phyloP scores from a whole-genome alignment of 768 basidiomycete species.

The Chalciporus piperatus region DNA sequence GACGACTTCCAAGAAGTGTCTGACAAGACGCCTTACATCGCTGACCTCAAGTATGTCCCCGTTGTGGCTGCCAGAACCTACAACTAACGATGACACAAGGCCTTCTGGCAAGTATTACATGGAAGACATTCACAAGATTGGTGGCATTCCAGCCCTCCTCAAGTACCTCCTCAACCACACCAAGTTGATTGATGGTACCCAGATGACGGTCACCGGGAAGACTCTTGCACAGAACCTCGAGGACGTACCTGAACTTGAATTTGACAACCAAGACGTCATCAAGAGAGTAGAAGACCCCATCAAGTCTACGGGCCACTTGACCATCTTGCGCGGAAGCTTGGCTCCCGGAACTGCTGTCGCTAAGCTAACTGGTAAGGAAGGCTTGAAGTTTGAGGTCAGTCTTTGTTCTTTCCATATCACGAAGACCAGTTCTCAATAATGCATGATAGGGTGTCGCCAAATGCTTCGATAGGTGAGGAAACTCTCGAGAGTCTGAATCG shows the following conservation, averaged over 20 bases:
- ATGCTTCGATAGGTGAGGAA: slow-evolving; percentile 66
- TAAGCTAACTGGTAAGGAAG: slow-evolving; percentile 94
- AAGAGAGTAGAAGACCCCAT: slow-evolving; percentile 72
- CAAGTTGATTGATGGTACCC: slow-evolving; percentile 74
- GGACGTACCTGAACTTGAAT: slow-evolving; percentile 70
- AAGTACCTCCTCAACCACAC: slow-evolving; percentile 82
- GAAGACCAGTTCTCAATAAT: background rate
- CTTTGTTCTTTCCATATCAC: background rate
- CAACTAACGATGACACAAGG: slow-evolving; percentile 33
- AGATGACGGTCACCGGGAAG: slow-evolving; percentile 89
- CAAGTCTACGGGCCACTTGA: slow-evolving; percentile 83
- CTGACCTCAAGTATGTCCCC: slow-evolving; percentile 66
- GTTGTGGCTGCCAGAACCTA: background rate
- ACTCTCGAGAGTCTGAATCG: background rate
- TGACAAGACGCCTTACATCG: slow-evolving; percentile 78
- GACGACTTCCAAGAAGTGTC: slow-evolving; percentile 86
- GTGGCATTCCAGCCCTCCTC: slow-evolving; percentile 80
- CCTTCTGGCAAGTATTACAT: slow-evolving; percentile 87
- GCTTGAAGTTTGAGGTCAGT: slow-evolving; percentile 71
- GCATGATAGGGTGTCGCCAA: slow-evolving; percentile 60
- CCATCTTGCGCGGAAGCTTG: slow-evolving; percentile 85
- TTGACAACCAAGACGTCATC: slow-evolving; percentile 76
- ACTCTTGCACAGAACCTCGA: slow-evolving; percentile 85
- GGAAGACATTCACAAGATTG: slow-evolving; percentile 85
- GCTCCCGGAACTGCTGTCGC: slow-evolving; percentile 86